Conservation (phyloP, 345 rosid species). For the Salix suchowensis region DNA sequence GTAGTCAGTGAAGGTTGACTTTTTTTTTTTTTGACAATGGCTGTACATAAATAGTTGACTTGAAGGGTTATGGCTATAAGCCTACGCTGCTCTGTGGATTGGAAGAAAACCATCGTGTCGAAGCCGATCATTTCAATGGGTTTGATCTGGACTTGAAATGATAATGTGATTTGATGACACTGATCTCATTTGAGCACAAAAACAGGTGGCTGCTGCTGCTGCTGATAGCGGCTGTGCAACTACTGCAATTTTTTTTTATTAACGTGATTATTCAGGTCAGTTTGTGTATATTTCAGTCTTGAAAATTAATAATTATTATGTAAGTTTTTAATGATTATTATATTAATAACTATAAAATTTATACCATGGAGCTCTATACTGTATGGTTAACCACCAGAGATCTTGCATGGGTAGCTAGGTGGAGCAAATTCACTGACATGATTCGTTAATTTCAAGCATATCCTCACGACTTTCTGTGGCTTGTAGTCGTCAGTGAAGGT, state of each 20-base stretch:
- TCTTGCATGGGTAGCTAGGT: too few species aligned
- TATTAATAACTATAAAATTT: too few species aligned
- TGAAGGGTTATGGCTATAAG: not conserved
- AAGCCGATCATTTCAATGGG: not conserved
- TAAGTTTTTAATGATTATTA: too few species aligned
- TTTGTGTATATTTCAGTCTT: too few species aligned
- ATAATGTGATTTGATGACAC: not conserved
- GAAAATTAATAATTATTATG: too few species aligned
- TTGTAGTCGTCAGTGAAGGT: not conserved
- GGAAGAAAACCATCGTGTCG: not conserved
- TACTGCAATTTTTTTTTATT: too few species aligned
- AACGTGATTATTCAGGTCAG: too few species aligned
- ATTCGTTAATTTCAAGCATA: too few species aligned
- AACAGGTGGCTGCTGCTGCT: not conserved
- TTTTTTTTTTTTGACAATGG: not conserved
- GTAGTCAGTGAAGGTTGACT: not conserved
- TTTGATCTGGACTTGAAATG: not conserved
- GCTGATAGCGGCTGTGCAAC: too few species aligned
- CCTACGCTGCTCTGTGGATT: not conserved
- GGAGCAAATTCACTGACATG: too few species aligned
- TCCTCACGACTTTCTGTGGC: constrained; percentile 10
- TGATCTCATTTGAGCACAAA: not conserved
- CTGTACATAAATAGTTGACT: not conserved
- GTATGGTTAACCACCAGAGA: too few species aligned
- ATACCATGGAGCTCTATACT: too few species aligned